Evolutionary conservation across 2,329 filamentous ascomycete species (phyloP).

Genomic region (Eutypa lata): DNA sequence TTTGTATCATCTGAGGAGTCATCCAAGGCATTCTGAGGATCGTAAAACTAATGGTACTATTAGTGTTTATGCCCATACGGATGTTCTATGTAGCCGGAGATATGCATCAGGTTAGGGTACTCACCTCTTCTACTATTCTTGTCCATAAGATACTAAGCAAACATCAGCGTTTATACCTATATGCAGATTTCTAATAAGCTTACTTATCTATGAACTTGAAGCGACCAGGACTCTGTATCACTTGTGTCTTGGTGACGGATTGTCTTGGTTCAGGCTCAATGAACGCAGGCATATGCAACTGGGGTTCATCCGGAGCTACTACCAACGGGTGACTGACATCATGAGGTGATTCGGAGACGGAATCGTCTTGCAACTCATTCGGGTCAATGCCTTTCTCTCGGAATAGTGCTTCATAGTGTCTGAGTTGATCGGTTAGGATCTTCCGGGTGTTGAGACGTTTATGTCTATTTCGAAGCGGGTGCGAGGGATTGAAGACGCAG

Average conservation of each 20-base stretch:
- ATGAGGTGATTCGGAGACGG: conserved; percentile 1
- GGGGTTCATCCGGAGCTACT: too few relatives aligned
- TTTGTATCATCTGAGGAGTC: conserved; percentile 16
- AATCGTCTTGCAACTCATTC: conserved; percentile 3
- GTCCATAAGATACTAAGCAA: conserved; percentile 11
- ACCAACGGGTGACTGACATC: neutral
- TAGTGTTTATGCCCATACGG: neutral
- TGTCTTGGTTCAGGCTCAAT: neutral
- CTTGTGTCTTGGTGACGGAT: conserved; percentile 11
- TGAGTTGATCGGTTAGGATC: conserved; percentile 17
- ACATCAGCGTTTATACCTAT: neutral
- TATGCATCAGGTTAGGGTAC: neutral
- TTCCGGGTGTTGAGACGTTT: conserved; percentile 8
- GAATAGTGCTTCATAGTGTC: conserved; percentile 21
- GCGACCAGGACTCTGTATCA: conserved; percentile 9
- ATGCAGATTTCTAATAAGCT: neutral
- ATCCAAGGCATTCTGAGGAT: conserved; percentile 11
- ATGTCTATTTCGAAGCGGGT: conserved; percentile 12
- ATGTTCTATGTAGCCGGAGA: neutral
- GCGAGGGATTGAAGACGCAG: conserved; percentile 20
- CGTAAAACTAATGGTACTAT: conserved; percentile 19
- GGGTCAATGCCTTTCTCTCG: conserved; percentile 19
- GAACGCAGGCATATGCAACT: too few relatives aligned
- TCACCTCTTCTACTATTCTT: conserved; percentile 18
- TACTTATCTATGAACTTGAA: conserved; percentile 16